Conservation (phyloP, 2,329 filamentous ascomycete genomes). For the Ceratocystis eucalypticola region DNA sequence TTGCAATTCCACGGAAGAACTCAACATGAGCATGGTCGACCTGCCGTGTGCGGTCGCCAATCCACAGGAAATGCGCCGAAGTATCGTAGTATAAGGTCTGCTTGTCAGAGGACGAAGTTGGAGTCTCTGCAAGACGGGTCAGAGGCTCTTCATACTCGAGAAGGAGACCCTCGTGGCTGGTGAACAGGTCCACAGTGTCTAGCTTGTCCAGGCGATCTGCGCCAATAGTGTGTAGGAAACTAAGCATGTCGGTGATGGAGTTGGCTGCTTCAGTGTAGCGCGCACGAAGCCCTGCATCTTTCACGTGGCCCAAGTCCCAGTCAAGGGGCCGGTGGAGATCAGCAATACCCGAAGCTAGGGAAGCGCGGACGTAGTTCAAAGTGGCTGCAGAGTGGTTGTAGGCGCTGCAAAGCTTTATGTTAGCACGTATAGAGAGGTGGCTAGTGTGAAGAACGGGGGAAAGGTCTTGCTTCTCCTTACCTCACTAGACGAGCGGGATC, state of each 20-base stretch:
- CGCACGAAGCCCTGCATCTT: conserved; percentile 65
- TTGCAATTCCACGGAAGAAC: conserved; percentile 91
- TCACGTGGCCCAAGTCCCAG: conserved; percentile 88
- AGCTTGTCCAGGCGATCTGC: conserved; percentile 73
- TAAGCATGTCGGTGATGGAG: conserved; percentile 78
- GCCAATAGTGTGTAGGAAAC: conserved; percentile 89
- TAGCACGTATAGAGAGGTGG: neutral
- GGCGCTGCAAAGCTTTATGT: conserved; percentile 38
- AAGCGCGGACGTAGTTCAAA: conserved; percentile 78
- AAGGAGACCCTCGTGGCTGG: conserved; percentile 84
- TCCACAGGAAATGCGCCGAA: conserved; percentile 94
- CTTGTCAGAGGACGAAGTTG: conserved; percentile 33
- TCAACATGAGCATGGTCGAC: conserved; percentile 89
- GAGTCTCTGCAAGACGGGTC: conserved; percentile 60
- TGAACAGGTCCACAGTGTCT: conserved; percentile 87
- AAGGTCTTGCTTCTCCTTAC: conserved; percentile 26
- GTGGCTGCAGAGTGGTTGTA: conserved; percentile 95
- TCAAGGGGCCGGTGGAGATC: conserved; percentile 88
- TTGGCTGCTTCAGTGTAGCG: conserved; percentile 77
- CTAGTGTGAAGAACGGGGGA: neutral
- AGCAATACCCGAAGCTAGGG: conserved; percentile 75
- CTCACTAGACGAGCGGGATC: conserved; percentile 72
- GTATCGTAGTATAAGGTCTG: conserved; percentile 58
- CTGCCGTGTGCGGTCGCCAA: conserved; percentile 89
- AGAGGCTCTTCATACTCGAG: conserved; percentile 88